phyloP scores from a whole-genome alignment of 108 stramenopile genomes.

The Cafeteria roenbergensis region DNA sequence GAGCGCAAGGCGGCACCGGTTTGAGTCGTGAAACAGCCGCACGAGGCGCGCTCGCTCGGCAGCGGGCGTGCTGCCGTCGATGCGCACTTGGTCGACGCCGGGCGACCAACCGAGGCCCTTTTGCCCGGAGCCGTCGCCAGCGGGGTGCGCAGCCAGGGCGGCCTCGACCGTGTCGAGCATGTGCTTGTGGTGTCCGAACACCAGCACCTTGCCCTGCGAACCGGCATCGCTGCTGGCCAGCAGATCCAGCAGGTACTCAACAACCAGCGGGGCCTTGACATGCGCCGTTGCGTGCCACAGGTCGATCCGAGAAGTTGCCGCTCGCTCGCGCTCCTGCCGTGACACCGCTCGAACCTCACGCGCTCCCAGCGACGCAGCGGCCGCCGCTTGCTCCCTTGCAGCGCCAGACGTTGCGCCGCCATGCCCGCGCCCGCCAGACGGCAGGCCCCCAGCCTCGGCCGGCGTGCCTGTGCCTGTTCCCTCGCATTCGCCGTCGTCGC shows the following conservation, averaged over 20 bases:
- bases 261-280: neutral
- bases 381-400: too few relatives aligned
- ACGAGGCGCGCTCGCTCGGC: neutral
- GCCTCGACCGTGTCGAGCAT: constrained; percentile 17
- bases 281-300: neutral
- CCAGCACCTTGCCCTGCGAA: constrained; percentile 1
- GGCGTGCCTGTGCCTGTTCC: too few relatives aligned
- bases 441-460: too few relatives aligned
- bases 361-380: too few relatives aligned
- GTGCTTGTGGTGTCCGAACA: constrained; percentile 20
- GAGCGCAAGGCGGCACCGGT: neutral
- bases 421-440: too few relatives aligned
- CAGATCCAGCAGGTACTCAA: neutral
- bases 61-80: neutral
- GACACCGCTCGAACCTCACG: too few relatives aligned
- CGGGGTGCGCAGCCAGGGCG: neutral
- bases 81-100: neutral
- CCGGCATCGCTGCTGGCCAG: too few relatives aligned
- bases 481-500: too few relatives aligned
- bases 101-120: neutral
- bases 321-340: too few relatives aligned
- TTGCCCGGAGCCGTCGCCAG: neutral
- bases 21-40: neutral
- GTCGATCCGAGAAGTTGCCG: neutral
- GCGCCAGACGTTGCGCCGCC: too few relatives aligned